Percentiles rank a stretch among this genome's conserved stretches.
These are phyloP conservation scores for Gastrodia elata DNA, from an alignment of 106 monocot genomes.

Conservation along the genomic window DNA sequence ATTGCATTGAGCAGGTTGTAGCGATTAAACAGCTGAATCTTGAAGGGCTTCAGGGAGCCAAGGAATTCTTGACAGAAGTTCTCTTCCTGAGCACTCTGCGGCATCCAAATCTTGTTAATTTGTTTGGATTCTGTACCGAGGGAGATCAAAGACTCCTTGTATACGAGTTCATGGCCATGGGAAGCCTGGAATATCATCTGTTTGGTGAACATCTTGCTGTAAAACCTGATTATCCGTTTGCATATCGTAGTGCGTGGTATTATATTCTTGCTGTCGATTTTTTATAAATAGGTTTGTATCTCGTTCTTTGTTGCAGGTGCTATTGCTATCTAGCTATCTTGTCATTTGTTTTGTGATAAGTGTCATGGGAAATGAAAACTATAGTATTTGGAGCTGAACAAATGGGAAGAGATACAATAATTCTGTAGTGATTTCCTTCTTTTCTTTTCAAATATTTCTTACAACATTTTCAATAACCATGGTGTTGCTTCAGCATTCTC, in stretches of 20 bases:
- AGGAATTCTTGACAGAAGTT: constrained; percentile 75
- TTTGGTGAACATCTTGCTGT: constrained; percentile 34
- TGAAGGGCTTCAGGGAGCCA: constrained; percentile 68
- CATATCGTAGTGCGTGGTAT: background rate
- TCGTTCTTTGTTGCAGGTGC: background rate
- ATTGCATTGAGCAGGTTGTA: constrained; percentile 36
- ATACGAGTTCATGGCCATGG: constrained; percentile 85
- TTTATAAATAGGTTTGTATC: background rate
- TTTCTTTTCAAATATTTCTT: background rate
- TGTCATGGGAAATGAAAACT: background rate
- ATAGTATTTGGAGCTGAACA: background rate
- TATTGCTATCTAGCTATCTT: background rate
- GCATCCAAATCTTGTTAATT: constrained; percentile 57
- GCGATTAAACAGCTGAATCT: constrained; percentile 72
- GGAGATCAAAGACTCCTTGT: constrained; percentile 70
- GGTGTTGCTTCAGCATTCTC: too few species aligned
- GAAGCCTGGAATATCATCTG: constrained; percentile 77
- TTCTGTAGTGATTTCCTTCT: background rate
- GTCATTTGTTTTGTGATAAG: background rate
- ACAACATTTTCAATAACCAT: too few species aligned
- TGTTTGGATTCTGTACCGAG: constrained; percentile 74
- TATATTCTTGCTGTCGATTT: background rate
- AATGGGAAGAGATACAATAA: background rate
- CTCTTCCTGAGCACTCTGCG: constrained; percentile 61
- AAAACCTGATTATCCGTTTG: background rate